These are phyloP conservation scores for Heterobasidion parviporum DNA, from an alignment of 1,284 basidiomycete species.

Conservation along the genomic window DNA sequence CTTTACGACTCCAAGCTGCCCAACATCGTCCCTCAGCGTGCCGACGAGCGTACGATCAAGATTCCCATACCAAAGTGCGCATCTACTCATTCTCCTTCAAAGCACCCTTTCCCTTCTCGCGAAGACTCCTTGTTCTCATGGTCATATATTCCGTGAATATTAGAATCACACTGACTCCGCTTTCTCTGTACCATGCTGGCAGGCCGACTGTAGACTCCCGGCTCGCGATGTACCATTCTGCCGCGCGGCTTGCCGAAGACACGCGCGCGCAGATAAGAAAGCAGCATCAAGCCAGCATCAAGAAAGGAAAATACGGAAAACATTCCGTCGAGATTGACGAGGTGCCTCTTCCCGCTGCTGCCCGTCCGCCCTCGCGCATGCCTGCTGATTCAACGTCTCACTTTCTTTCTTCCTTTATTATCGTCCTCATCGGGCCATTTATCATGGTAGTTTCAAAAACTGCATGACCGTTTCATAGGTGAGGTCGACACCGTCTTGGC, in stretches of 20 bases:
- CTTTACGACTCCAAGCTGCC: constrained; percentile 67
- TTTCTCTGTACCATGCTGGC: background rate
- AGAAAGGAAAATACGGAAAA: constrained; percentile 61
- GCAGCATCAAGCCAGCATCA: constrained; percentile 53
- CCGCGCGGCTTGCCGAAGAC: constrained; percentile 63
- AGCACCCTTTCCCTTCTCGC: too few species aligned
- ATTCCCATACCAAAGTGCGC: constrained; percentile 71
- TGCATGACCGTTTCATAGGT: constrained; percentile 48
- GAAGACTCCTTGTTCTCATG: background rate
- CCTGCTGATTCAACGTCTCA: background rate
- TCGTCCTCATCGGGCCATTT: background rate
- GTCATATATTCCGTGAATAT: background rate
- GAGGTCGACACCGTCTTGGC: constrained; percentile 61
- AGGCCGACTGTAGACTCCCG: constrained; percentile 74
- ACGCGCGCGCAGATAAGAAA: constrained; percentile 65
- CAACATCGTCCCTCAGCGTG: constrained; percentile 58
- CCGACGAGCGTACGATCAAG: constrained; percentile 62
- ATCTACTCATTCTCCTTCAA: background rate
- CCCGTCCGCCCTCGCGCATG: background rate
- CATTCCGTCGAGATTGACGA: constrained; percentile 58
- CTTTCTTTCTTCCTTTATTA: background rate
- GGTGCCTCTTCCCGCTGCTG: constrained; percentile 26
- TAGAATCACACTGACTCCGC: background rate
- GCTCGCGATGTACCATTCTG: constrained; percentile 40
- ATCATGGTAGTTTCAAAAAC: constrained; percentile 64